Percentiles rank a stretch among this genome's conserved stretches.
Conservation (phyloP, 225 moss, liverwort and hornwort species). For the Asterella californica region DNA sequence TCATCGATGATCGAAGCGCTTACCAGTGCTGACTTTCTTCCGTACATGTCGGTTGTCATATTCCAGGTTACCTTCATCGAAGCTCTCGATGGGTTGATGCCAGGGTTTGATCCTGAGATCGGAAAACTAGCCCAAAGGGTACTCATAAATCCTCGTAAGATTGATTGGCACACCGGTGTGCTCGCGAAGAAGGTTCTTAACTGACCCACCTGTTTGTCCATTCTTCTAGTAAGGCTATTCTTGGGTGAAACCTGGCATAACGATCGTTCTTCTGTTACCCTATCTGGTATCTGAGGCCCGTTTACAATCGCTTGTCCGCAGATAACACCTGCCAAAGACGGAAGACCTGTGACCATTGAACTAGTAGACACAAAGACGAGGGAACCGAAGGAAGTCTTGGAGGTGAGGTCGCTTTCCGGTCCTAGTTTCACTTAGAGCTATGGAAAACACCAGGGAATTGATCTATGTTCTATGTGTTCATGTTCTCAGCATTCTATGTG, state of each 20-base stretch:
- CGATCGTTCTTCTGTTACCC: background rate
- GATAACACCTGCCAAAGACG: slow-evolving; percentile 95
- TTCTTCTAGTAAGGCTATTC: background rate
- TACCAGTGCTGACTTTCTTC: background rate
- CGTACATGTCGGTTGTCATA: background rate
- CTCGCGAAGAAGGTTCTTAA: slow-evolving; percentile 81
- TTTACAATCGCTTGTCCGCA: slow-evolving; percentile 30
- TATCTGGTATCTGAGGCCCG: background rate
- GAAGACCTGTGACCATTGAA: slow-evolving; percentile 89
- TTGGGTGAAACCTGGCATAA: background rate
- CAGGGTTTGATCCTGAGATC: slow-evolving; percentile 98
- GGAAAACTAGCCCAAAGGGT: slow-evolving; percentile 96
- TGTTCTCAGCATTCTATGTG: too few relatives aligned
- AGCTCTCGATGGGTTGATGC: slow-evolving; percentile 97
- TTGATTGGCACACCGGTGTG: slow-evolving; percentile 96
- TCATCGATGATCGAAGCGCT: background rate
- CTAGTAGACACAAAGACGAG: slow-evolving; percentile 89
- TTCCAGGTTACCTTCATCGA: slow-evolving; percentile 93
- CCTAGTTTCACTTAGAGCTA: background rate
- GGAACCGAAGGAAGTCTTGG: slow-evolving; percentile 72
- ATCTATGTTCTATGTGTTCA: background rate
- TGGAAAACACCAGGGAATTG: background rate
- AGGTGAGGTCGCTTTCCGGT: slow-evolving; percentile 41
- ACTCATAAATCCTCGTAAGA: slow-evolving; percentile 91
- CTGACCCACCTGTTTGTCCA: background rate